Conservation (phyloP, 352 stramenopile species). For the Plasmopara muralis region DNA sequence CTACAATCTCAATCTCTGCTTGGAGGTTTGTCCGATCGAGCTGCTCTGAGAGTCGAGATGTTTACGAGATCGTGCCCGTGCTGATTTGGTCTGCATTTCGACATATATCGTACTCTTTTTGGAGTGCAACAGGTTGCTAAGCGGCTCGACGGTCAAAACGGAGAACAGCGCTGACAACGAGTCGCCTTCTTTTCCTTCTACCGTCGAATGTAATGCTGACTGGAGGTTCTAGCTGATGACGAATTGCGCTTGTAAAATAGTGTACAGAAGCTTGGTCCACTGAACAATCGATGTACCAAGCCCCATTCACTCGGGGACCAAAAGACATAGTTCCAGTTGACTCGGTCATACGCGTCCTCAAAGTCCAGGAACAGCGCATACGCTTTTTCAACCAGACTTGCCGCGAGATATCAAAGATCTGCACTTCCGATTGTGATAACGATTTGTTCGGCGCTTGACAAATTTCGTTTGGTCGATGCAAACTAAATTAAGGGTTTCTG, state of each 20-base stretch:
- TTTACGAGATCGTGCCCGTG: background rate
- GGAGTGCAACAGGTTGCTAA: background rate
- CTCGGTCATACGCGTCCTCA: background rate
- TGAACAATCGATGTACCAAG: background rate
- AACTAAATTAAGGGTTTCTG: background rate
- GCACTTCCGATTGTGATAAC: background rate
- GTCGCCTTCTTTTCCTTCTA: background rate
- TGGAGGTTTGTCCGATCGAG: background rate
- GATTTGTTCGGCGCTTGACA: background rate
- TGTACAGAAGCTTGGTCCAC: background rate
- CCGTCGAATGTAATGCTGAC: background rate
- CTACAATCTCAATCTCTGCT: background rate
- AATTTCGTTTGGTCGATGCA: background rate
- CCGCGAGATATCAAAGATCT: background rate
- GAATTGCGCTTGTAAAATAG: background rate
- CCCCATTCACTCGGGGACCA: background rate
- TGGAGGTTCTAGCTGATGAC: background rate
- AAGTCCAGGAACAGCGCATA: background rate
- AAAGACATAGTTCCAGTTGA: background rate
- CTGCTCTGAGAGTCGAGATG: background rate
- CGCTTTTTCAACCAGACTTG: background rate
- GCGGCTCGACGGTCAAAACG: background rate
- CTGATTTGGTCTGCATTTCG: background rate
- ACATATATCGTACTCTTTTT: background rate
- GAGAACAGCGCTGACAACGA: background rate